phyloP scores from a whole-genome alignment of 805 yeast species.

The Tetrapisispora arboricola region DNA sequence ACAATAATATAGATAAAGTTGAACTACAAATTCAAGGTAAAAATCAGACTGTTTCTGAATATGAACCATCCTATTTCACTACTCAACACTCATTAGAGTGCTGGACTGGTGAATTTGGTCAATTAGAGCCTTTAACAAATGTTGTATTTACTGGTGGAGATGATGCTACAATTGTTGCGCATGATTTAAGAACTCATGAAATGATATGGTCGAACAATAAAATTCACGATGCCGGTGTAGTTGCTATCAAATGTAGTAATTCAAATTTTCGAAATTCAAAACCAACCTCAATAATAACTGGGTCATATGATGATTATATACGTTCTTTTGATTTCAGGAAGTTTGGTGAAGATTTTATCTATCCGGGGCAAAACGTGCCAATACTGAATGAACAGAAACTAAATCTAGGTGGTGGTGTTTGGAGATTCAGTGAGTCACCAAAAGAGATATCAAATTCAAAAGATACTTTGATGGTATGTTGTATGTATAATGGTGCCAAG shows the following conservation, averaged over 20 bases:
- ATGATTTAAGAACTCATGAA: constrained; percentile 44
- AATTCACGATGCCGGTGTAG: constrained; percentile 86
- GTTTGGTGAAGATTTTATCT: constrained; percentile 32
- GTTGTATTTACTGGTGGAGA: constrained; percentile 86
- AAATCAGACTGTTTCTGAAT: not conserved
- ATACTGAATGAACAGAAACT: constrained; percentile 30
- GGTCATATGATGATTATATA: constrained; percentile 81
- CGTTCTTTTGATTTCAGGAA: constrained; percentile 60
- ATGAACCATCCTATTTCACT: constrained; percentile 15
- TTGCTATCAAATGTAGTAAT: constrained; percentile 51
- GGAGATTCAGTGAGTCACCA: constrained; percentile 72
- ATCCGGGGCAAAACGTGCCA: constrained; percentile 44
- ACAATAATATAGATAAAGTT: constrained; percentile 6
- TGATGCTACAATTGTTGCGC: constrained; percentile 65
- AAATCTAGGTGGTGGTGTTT: constrained; percentile 86
- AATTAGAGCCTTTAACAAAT: constrained; percentile 38
- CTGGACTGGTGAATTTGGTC: constrained; percentile 77
- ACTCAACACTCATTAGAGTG: constrained; percentile 64
- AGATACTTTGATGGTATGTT: constrained; percentile 56
- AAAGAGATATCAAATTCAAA: constrained; percentile 2
- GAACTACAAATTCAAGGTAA: constrained; percentile 11
- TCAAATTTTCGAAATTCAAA: constrained; percentile 14
- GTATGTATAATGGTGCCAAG: constrained; percentile 94
- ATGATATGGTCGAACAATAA: constrained; percentile 32
- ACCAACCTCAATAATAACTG: constrained; percentile 44